These are phyloP conservation scores for Solidago caesia DNA, from an alignment of 129 eudicot genomes.

Conservation along the genomic window DNA sequence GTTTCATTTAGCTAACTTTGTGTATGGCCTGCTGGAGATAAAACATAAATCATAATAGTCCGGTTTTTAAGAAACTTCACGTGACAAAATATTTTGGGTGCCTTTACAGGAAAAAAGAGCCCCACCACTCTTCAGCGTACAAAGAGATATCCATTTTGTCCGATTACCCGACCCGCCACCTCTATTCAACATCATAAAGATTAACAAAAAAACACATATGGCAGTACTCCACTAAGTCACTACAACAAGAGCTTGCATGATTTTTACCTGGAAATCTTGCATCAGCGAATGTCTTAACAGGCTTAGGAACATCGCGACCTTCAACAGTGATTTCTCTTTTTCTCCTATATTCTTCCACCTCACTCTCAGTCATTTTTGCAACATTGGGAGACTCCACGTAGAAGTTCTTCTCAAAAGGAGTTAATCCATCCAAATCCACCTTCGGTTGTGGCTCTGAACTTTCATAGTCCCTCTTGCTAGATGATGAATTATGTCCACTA, in stretches of 20 bases:
- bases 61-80: too few relatives aligned
- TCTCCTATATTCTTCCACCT: conserved; percentile 79
- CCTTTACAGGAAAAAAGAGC: too few relatives aligned
- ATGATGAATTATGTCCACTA: conserved; percentile 42
- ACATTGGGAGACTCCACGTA: conserved; percentile 78
- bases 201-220: too few relatives aligned
- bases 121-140: too few relatives aligned
- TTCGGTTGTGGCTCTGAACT: conserved; percentile 54
- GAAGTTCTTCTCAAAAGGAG: conserved; percentile 91
- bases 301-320: conserved; percentile 96
- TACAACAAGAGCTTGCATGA: neutral
- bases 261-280: conserved; percentile 90
- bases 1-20: too few relatives aligned
- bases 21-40: too few relatives aligned
- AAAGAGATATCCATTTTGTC: too few relatives aligned
- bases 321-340: conserved; percentile 89
- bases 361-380: conserved; percentile 75
- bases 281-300: conserved; percentile 69
- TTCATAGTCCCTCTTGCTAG: conserved; percentile 58
- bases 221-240: neutral
- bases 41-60: too few relatives aligned
- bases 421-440: conserved; percentile 82
- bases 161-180: too few relatives aligned
- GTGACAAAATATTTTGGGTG: too few relatives aligned
- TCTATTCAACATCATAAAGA: too few relatives aligned